Base-by-base conservation (phyloP, 352 stramenopile species). In the Aphanomyces astaci region DNA sequence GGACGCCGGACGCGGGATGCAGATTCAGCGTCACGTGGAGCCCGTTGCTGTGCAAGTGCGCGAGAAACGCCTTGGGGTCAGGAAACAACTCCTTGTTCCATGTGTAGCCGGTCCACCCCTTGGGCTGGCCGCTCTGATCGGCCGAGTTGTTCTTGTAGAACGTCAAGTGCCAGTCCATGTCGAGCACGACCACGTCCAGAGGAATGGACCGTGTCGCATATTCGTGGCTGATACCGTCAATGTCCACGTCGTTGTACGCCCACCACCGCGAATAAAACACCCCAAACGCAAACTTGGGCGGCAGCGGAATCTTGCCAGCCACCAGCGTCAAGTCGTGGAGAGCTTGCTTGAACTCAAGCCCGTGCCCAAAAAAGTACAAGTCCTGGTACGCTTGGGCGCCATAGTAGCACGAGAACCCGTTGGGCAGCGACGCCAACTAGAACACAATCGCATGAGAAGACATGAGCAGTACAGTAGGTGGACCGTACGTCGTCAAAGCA, bases 141-240 rank as follows among this genome's bases (percentile, higher is more conserved):
- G 51, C 59, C 1, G 52, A 62, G 30, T 57, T 57, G 19, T 78
- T 52, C 55, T 84, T 86, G 57, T 75, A 80, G 56, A 78, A 78
- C 40, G 74, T 78, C 32, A 78, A 46, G 51, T 87, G 79, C 75
- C 78, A 87, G 56, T 87, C 83, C 79, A 87, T 87, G 66, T 87
- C 79, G 24, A 87, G 70, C 17, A 87, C 78, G 10, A 87, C 28
- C 22, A 86, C 73, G 39, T 87, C 79, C 13, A 87, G 65, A 3
- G 79, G 79, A 24, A 87, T 49, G 3, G 45, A 52, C 24, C 67
- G 65, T 13, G 64, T 56, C 31, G 64, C 52, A 63, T 84, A 86
- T 36, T 78, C 57, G 5, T 32, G 63, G 11, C 79, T 63, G 27
- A 86, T 74, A 13, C 67, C 19, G 19, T 79, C 57, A 22, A 84